Base-by-base conservation (phyloP, 2,329 filamentous ascomycete genomes). In the Spiromastix sp. region DNA sequence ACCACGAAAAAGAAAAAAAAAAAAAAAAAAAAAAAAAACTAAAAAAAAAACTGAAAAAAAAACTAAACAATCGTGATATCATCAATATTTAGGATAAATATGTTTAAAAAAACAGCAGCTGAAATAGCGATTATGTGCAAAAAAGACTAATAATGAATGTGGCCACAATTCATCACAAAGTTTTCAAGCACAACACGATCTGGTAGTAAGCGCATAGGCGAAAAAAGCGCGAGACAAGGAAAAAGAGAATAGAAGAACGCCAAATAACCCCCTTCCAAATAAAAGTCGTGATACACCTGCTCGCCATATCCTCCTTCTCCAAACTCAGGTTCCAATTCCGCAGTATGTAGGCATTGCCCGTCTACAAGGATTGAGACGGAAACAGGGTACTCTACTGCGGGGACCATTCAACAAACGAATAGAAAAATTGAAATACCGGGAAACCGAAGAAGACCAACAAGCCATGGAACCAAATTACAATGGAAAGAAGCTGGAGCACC, bases 1-100 rank as follows among this genome's bases (percentile, higher is more conserved):
- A 38, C 42, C 43, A 49, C 36, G 36, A 44, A 43, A 32, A 42
- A 48, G 37, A 42, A 32, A 41, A 44, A 44, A 39, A 36, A 35
- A 34, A 34, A 30, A 27, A 33, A 42, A 41, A 44, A 37, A 22
- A 40, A 37, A 30, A 38, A 41, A 38, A 43, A 37, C 41, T 34
- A 39, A 48, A 41, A 36, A 29, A 43, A 39, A 40, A 27, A 46
- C 13, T 18, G 26, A 32, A 42, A 30, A 31, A 41, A 28, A 42
- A 42, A 48, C 5, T 6, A 18, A 31, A 5, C 12, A 10, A 10
- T 3, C 10, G 22, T 30, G 39, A 40, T 33, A 42, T 26, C 30
- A 41, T 36, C 36, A 41, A 35, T 37, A 40, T 37, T 35, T 34
- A 19, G 28, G 34, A 29, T 37, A 30, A 34, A 36, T 35, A 38